phyloP scores from a whole-genome alignment of 1,284 basidiomycete genomes.

The Somion occarium region DNA sequence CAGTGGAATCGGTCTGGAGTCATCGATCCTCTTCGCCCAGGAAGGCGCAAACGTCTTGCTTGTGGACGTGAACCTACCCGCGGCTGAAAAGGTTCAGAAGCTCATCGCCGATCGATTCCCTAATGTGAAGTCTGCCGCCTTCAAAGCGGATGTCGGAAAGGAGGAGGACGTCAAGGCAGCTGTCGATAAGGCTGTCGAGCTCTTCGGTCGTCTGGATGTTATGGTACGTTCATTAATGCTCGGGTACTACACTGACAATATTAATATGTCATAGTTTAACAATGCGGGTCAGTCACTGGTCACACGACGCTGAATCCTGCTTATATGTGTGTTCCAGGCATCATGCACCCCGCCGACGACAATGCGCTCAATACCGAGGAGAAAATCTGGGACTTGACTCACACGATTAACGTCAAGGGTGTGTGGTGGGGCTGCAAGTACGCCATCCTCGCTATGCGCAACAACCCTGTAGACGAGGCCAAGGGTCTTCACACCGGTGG shows the following conservation, averaged over 20 bases:
- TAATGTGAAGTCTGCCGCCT: constrained; percentile 65
- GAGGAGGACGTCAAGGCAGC: constrained; percentile 82
- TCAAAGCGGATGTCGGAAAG: constrained; percentile 85
- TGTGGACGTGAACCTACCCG: constrained; percentile 80
- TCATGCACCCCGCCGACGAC: constrained; percentile 95
- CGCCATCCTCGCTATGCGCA: constrained; percentile 92
- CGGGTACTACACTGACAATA: no score
- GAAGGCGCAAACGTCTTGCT: constrained; percentile 89
- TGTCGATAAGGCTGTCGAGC: constrained; percentile 75
- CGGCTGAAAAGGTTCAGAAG: constrained; percentile 67
- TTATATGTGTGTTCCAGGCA: constrained; percentile 41
- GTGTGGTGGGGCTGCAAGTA: constrained; percentile 99
- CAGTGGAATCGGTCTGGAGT: constrained; percentile 93
- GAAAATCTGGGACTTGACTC: constrained; percentile 91
- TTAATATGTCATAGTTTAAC: constrained; percentile 88
- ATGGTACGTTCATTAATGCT: constrained; percentile 60
- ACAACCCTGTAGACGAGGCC: constrained; percentile 78
- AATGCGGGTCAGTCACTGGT: constrained; percentile 85
- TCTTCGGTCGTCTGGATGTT: constrained; percentile 88
- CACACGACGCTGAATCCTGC: no score
- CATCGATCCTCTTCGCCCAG: constrained; percentile 85
- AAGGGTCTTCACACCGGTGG: constrained; percentile 84
- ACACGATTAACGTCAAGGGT: constrained; percentile 94
- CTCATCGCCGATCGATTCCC: constrained; percentile 67
- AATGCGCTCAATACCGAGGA: constrained; percentile 95